A percentile compares a stretch with the other conserved stretches of the same genome.
These are phyloP conservation scores for Colletotrichum sp. DNA, from an alignment of 2,329 filamentous ascomycete species.

Conservation along the genomic window DNA sequence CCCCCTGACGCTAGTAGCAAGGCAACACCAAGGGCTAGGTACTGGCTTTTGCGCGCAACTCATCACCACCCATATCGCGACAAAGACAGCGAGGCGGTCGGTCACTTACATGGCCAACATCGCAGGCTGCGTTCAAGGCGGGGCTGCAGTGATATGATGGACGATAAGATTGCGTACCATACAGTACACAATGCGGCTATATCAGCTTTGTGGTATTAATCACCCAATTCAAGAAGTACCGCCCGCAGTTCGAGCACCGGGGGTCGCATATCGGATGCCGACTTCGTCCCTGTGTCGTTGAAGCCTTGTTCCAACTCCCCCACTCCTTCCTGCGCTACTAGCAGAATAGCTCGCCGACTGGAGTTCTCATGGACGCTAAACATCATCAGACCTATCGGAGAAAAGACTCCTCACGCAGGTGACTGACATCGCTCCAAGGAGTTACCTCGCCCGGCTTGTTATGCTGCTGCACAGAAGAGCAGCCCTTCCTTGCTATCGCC, in stretches of 20 bases:
- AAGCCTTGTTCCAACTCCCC: background rate
- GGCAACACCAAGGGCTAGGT: background rate
- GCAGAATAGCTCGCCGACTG: background rate
- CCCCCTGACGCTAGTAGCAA: background rate
- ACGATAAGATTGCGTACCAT: background rate
- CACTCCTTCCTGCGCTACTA: background rate
- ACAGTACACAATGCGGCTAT: background rate
- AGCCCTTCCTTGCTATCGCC: background rate
- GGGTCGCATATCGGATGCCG: background rate
- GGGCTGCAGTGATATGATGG: background rate
- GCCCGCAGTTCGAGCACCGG: background rate
- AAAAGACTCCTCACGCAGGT: background rate
- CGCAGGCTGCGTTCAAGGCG: background rate
- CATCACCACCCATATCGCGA: background rate
- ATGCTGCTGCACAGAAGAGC: background rate
- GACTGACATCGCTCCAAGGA: background rate
- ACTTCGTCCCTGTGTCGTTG: background rate
- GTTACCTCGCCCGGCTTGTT: background rate
- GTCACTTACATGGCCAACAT: background rate
- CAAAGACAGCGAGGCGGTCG: background rate
- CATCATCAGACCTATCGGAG: constrained; percentile 9
- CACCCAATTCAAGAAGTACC: background rate
- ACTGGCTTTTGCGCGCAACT: background rate
- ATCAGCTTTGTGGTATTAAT: background rate
- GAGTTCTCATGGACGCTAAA: background rate